Evolutionary conservation across 352 stramenopile species (phyloP), one percentile per base, ranked within the genome.

Genomic region (Phytopythium litorale): DNA sequence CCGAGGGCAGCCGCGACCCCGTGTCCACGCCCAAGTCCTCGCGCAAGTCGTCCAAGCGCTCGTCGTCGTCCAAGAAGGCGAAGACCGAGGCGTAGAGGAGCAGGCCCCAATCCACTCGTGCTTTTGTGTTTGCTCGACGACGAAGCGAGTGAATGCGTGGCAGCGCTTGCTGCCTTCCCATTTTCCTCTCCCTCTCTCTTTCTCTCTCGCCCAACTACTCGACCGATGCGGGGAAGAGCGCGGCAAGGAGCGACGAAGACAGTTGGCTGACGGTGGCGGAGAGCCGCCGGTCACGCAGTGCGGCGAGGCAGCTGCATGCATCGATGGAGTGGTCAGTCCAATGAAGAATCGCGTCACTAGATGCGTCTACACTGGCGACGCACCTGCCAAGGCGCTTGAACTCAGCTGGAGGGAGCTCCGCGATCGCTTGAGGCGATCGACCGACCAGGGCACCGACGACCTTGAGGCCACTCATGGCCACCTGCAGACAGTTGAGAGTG

Each of bases 1-100:
- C 84, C 0, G 81, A 89, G 65, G 81, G 76, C 15, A 87, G 75
- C 42, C 79, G 76, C 54, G 78, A 90, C 65, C 68, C 79, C 4
- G 72, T 92, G 43, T 23, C 67, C 60, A 89, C 80, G 50, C 79
- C 83, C 13, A 89, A 82, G 65, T 88, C 79, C 25, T 79, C 78
- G 23, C 76, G 78, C 52, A 84, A 84, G 32, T 75, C 73, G 23
- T 71, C 67, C 37, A 76, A 76, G 55, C 67, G 72, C 58, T 70
- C 67, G 55, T 81, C 81, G 32, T 72, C 79, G 13, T 75, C 74
- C 61, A 91, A 91, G 64, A 88, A 88, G 66, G 71, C 58, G 63
- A 91, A 89, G 79, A 77, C 76, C 11, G 71, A 70, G 53, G 73
- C 68, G 43, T 87, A 59, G 37, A 35, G 25, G 21, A 15, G 8